These are phyloP conservation scores for Bryoerythrophyllum caledonicum DNA, from an alignment of 225 moss, liverwort and hornwort species.

Conservation along the genomic window DNA sequence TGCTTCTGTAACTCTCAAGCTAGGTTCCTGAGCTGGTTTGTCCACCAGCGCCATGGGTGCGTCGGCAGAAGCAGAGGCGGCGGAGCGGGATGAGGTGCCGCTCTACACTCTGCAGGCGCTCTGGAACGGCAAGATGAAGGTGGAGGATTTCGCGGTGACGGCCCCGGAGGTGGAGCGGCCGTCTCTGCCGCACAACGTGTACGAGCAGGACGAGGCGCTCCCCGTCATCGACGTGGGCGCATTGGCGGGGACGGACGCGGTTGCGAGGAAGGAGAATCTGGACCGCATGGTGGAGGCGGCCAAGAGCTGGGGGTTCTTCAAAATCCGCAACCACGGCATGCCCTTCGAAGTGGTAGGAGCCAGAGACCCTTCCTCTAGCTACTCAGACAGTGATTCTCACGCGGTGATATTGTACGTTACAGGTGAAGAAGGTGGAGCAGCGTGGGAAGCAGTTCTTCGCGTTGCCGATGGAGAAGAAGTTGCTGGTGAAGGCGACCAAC, in stretches of 20 bases:
- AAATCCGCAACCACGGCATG: slow-evolving; percentile 56
- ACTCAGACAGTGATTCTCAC: too few species aligned
- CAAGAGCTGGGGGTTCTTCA: slow-evolving; percentile 68
- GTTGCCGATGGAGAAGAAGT: slow-evolving; percentile 41
- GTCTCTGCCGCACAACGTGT: slow-evolving; percentile 32
- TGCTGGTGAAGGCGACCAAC: slow-evolving; percentile 30
- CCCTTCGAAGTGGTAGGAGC: slow-evolving; percentile 40
- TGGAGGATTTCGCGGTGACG: slow-evolving; percentile 38
- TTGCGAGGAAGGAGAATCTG: slow-evolving; percentile 15
- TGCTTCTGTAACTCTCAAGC: too few species aligned
- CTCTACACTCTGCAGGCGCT: slow-evolving; percentile 36
- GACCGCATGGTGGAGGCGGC: slow-evolving; percentile 43
- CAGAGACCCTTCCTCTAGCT: too few species aligned
- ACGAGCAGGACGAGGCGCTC: slow-evolving; percentile 36
- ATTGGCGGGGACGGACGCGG: slow-evolving; percentile 17
- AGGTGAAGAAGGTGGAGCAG: slow-evolving; percentile 44
- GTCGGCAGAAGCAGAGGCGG: neutral
- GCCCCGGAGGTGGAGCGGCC: slow-evolving; percentile 14
- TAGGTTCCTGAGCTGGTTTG: too few species aligned
- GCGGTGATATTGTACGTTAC: too few species aligned
- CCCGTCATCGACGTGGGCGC: slow-evolving; percentile 39
- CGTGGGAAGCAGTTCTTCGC: slow-evolving; percentile 34
- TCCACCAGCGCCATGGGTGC: neutral
- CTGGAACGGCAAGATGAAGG: slow-evolving; percentile 43
- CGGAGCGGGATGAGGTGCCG: neutral